Conservation (phyloP, 768 basidiomycete species). For the Tricholoma flavovirens region DNA sequence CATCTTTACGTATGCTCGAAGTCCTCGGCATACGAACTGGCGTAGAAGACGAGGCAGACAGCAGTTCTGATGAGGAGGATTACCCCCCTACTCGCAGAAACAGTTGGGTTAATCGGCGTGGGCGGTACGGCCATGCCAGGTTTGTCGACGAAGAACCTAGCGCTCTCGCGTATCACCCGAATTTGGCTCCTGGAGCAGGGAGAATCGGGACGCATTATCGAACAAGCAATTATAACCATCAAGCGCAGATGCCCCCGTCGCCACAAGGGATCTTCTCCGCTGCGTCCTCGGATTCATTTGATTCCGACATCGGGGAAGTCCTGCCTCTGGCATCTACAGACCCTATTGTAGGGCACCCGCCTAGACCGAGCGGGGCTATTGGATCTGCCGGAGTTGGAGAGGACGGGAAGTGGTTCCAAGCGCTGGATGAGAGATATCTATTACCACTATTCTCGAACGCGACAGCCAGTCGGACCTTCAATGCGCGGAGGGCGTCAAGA, state of each 20-base stretch:
- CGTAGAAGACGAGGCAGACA: constrained; percentile 84
- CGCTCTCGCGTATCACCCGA: constrained; percentile 25
- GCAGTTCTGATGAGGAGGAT: constrained; percentile 51
- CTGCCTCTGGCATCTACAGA: constrained; percentile 65
- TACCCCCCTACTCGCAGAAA: constrained; percentile 20
- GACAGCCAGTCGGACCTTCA: constrained; percentile 81
- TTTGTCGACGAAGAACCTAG: constrained; percentile 40
- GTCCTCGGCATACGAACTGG: constrained; percentile 94
- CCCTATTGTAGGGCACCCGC: constrained; percentile 19
- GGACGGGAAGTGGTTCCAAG: constrained; percentile 94
- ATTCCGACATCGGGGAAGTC: constrained; percentile 72
- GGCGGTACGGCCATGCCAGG: constrained; percentile 34
- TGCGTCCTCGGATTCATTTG: constrained; percentile 69
- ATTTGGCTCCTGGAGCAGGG: constrained; percentile 25
- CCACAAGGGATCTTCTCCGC: constrained; percentile 49
- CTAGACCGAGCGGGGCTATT: constrained; percentile 14
- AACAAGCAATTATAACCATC: constrained; percentile 56
- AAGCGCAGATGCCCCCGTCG: constrained; percentile 24
- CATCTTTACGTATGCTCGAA: constrained; percentile 95
- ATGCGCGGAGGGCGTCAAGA: constrained; percentile 61
- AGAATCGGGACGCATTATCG: constrained; percentile 56
- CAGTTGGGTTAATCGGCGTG: constrained; percentile 29
- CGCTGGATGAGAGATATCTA: constrained; percentile 90
- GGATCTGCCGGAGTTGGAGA: constrained; percentile 34
- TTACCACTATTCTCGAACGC: constrained; percentile 91